Conservation (phyloP, 306 rosid species). For the Cyamopsis tetragonoloba region DNA sequence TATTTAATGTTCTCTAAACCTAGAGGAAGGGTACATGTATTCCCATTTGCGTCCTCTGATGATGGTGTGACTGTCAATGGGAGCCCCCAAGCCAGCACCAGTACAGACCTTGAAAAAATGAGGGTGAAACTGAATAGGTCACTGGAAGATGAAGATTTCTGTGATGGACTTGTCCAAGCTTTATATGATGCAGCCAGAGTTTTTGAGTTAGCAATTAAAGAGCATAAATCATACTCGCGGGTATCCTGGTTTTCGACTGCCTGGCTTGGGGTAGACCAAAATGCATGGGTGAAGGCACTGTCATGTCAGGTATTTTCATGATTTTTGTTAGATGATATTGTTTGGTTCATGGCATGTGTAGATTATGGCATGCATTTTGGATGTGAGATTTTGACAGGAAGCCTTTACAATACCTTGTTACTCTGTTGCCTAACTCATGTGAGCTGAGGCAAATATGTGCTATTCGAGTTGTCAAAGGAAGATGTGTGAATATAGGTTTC, state of each 20-base stretch:
- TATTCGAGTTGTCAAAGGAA: constrained; percentile 8
- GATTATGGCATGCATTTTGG: constrained; percentile 1
- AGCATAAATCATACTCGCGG: constrained; percentile 51
- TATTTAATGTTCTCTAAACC: constrained; percentile 41
- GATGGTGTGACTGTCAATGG: constrained; percentile 83
- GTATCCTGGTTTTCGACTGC: constrained; percentile 75
- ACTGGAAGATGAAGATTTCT: constrained; percentile 56
- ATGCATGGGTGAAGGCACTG: constrained; percentile 77
- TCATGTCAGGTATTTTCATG: constrained; percentile 72
- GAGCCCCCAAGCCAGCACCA: constrained; percentile 60
- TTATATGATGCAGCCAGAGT: constrained; percentile 88
- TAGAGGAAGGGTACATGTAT: constrained; percentile 31
- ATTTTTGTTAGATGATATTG: neutral
- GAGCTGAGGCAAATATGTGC: neutral
- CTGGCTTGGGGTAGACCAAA: constrained; percentile 88
- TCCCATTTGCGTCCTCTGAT: constrained; percentile 63
- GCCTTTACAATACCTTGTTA: constrained; percentile 16
- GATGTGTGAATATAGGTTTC: neutral
- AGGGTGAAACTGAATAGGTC: constrained; percentile 69
- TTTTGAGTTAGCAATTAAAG: constrained; percentile 86
- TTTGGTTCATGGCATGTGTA: constrained; percentile 2
- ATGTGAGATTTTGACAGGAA: neutral
- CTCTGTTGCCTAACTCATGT: neutral
- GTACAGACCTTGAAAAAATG: constrained; percentile 60
- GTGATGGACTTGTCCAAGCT: constrained; percentile 77